Evolutionary conservation across 2,329 filamentous ascomycete genomes (phyloP), one percentile per base, ranked within the genome.

Genomic region (Stromatinia cepivora): DNA sequence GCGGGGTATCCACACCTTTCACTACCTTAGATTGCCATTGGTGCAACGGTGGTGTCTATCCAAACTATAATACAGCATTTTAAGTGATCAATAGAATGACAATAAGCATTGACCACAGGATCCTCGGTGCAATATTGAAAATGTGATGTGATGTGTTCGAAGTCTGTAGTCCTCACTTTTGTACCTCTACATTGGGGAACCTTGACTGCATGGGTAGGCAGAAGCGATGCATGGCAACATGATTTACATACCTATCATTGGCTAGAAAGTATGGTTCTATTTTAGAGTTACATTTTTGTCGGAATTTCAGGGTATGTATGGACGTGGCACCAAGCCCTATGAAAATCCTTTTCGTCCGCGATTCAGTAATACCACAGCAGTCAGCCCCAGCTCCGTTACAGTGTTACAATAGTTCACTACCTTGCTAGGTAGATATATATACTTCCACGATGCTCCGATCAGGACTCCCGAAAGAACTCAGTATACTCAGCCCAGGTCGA

Each of bases 231-330:
- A 48, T 61, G 42, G 56, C 56, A 42, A 58, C 36, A 58, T 22
- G 22, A 10, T 34, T 3, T 42, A 46, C 17, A 13, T 20, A 34
- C 25, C n/a, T n/a, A 1, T 10, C 28, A 48, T 62, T 62, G 58
- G 58, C 28, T n/a, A 20, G 15, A 31, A 8, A 22, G 20, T 34
- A 48, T 20, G 13, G 20, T 13, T 17, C 58, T 48, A 62, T 62
- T 62, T 48, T n/a, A 48, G 31, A 28, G 42, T 61, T 48, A n/a
- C 58, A 48, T 61, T 61, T n/a, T 46, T 48, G 58, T 48, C 42
- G 3, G 28, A 34, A 48, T 62, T 48, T 1, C 58, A 48, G 9
- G 58, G 10, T 62, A 34, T 48, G 20, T 34, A n/a, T 34, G 42
- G 28, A 62, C 25, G 28, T 61, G 25, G 58, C 42, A 46, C 42